Base-by-base conservation (phyloP, 495 filamentous ascomycete species). In the Apiosordaria backusii region DNA sequence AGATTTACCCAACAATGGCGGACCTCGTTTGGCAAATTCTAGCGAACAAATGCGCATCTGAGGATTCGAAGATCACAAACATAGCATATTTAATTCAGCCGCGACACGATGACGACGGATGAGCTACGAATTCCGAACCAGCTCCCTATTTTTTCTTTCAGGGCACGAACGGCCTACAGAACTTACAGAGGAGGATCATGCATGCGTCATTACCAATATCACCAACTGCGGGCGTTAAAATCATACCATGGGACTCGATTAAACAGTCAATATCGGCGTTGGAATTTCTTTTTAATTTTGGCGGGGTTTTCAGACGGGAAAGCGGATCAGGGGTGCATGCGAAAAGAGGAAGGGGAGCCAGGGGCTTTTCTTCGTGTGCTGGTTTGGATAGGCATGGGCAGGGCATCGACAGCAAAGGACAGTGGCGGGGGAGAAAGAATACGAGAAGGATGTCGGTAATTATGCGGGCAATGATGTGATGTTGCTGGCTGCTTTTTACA, bases 1-100 rank as follows among this genome's bases (percentile, higher is more conserved):
- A 67, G 69, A 19, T 85, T 78, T 65, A 74, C 76, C 16, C 75
- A 81, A 55, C 76, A 79, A 59, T 85, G 82, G 83, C 78, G 74
- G 65, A 73, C 77, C 3, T 70, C 78, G 15, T 82, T 83, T 62
- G 69, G 70, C 60, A 71, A 64, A 52, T 66, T 66, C 63, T 74
- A 61, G 69, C 27, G 25, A 27, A 26, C 26, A 23, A 23, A 55
- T 16, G 15, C 24, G 21, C 35, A 45, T 13, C 35, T 45, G 35
- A 45, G 35, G 35, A 45, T 9, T 45, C 35, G 26, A 53, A 35
- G 4, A 55, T 16, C 18, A 45, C n/a, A 53, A 24, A 5, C 1
- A 4, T 18, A 52, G 4, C 4, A 63, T 13, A 50, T 7, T n/a
- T 6, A 7, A 60, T 9, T 19, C 19, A 7, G 21, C 53, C 53